These are phyloP conservation scores for Aspergillus ibericus DNA, from an alignment of 2,329 filamentous ascomycete species.

Conservation along the genomic window DNA sequence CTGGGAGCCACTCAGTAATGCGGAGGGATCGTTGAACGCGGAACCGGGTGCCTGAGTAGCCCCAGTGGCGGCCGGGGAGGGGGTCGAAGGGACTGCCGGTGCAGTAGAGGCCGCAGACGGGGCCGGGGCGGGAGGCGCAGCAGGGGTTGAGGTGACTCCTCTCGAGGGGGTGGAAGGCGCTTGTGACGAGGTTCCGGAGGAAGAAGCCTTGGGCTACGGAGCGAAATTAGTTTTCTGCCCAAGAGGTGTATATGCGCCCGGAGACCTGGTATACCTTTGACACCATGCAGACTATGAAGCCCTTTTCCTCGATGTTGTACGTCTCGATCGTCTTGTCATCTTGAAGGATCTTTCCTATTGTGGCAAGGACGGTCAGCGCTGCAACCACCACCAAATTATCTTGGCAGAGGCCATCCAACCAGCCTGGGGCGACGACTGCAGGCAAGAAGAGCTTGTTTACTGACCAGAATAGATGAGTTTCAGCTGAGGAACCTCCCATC, in stretches of 20 bases:
- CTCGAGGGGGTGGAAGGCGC: slow-evolving; percentile 41
- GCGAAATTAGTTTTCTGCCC: slow-evolving; percentile 23
- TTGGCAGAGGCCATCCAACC: not conserved
- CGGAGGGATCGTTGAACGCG: slow-evolving; percentile 69
- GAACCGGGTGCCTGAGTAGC: slow-evolving; percentile 40
- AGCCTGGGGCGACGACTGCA: not conserved
- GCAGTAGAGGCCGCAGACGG: slow-evolving; percentile 47
- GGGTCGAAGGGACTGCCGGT: slow-evolving; percentile 49
- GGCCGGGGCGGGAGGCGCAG: slow-evolving; percentile 53
- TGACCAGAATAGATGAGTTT: slow-evolving; percentile 98
- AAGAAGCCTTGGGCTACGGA: slow-evolving; percentile 67
- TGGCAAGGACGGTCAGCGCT: slow-evolving; percentile 17
- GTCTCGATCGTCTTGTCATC: slow-evolving; percentile 95
- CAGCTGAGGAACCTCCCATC: slow-evolving; percentile 85
- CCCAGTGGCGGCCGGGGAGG: slow-evolving; percentile 49
- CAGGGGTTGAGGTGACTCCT: slow-evolving; percentile 43
- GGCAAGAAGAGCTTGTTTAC: slow-evolving; percentile 29
- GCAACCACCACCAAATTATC: not conserved
- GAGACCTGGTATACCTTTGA: slow-evolving; percentile 68
- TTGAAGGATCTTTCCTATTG: slow-evolving; percentile 90
- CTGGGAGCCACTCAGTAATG: slow-evolving; percentile 82
- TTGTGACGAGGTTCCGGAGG: slow-evolving; percentile 34
- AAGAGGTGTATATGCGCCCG: not conserved
- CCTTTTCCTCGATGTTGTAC: slow-evolving; percentile 99
- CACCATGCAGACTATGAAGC: slow-evolving; percentile 98